Evolutionary conservation across 306 rosid species (phyloP).

Genomic region (Begonia masoniana): DNA sequence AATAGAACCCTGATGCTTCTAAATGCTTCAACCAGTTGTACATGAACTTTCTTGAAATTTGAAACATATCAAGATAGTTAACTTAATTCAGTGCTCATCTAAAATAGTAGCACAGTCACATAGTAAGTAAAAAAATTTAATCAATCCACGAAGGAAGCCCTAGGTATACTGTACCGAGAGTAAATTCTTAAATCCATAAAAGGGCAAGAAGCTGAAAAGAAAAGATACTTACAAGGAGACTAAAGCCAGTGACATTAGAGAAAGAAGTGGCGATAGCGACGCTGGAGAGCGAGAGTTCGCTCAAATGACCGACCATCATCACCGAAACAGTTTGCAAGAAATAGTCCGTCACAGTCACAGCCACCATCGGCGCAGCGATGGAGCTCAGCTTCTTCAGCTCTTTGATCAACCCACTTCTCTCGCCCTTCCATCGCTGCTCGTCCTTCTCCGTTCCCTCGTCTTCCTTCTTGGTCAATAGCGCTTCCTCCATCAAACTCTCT

Average conservation of each 20-base stretch:
- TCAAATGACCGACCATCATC: constrained; percentile 49
- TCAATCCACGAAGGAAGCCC: too few species aligned
- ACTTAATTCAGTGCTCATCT: too few species aligned
- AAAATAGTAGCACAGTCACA: too few species aligned
- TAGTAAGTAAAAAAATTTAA: too few species aligned
- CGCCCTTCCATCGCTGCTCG: background rate
- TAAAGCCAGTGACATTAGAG: constrained; percentile 32
- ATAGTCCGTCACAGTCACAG: constrained; percentile 27
- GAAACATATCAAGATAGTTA: too few species aligned
- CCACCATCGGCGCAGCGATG: constrained; percentile 43
- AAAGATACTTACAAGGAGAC: constrained; percentile 24
- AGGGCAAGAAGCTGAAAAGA: background rate
- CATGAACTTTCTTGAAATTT: too few species aligned
- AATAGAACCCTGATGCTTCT: background rate
- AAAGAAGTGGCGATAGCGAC: constrained; percentile 39
- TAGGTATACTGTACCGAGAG: too few species aligned
- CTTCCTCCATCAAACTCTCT: constrained; percentile 1
- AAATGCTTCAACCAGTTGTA: too few species aligned
- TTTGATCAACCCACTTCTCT: constrained; percentile 13
- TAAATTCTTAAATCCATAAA: background rate
- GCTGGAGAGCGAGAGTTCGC: constrained; percentile 40
- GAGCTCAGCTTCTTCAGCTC: constrained; percentile 34
- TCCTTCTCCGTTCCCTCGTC: background rate
- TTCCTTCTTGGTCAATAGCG: background rate
- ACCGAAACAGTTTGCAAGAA: constrained; percentile 32